Base-by-base conservation (phyloP, 371 early-diverging fungal genomes). In the Mucor saturninus region DNA sequence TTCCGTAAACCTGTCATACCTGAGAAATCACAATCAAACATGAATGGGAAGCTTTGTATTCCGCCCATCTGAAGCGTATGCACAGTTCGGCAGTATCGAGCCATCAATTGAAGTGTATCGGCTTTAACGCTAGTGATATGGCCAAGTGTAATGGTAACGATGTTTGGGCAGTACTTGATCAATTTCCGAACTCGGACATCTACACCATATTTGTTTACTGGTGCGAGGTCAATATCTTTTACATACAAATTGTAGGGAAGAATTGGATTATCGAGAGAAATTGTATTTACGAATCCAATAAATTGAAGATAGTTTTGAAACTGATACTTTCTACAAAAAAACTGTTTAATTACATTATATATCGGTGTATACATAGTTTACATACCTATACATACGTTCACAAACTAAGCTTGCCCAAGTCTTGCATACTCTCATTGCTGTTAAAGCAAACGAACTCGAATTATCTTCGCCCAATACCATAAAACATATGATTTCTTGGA, bases 1-100 rank as follows among this genome's bases (percentile, higher is more conserved):
- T 31, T 35, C 21, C 35, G 30, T 32, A 67, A 58, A 4, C 35
- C 28, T 3, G 46, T 30, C 62, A 67, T 62, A 39, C 62, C 62
- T 5, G 58, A 62, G 58, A 67, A 67, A 58, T 67, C 62, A 46
- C 67, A 67, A 5, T 67, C 67, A 40, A 67, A 67, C 67, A 67
- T 61, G 30, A 67, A 67, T 2, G 67, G 67, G 32, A 62, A 67
- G 7, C 67, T 62, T 31, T 57, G 56, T 7, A 67, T 40, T 7
- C 62, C 59, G 0, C 67, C 67, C 53, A 67, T 62, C 26, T 67
- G 48, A 14, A 67, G 59, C 5, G 39, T 54, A 2, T 58, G 58
- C 3, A 62, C 62, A 3, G 48, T 61, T 28, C 57, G 48, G 32
- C 62, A 67, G 29, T 58, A 57, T 4, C 40, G 31, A 6, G 62